These are phyloP conservation scores for Apiospora marii DNA, from an alignment of 2,329 filamentous ascomycete genomes.

Conservation along the genomic window DNA sequence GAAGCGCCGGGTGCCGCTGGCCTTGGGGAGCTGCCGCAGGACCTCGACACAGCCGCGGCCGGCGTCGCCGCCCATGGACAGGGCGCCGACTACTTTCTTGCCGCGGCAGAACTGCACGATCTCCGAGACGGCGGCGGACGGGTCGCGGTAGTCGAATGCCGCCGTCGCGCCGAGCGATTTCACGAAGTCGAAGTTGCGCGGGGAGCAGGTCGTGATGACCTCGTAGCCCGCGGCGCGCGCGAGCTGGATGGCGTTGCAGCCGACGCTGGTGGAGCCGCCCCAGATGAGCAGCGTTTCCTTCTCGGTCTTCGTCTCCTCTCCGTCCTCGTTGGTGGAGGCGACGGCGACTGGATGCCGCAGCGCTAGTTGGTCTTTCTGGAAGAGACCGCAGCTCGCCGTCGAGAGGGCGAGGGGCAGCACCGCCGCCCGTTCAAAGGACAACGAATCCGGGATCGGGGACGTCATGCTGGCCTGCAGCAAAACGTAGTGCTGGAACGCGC, in stretches of 20 bases:
- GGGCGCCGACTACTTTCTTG: slow-evolving; percentile 32
- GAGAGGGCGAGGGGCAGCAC: slow-evolving; percentile 39
- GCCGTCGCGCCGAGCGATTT: slow-evolving; percentile 49
- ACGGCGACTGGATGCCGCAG: slow-evolving; percentile 35
- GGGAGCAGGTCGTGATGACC: slow-evolving; percentile 50
- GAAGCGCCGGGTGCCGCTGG: neutral
- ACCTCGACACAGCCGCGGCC: slow-evolving; percentile 32
- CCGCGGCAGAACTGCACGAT: slow-evolving; percentile 37
- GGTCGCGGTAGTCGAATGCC: slow-evolving; percentile 52
- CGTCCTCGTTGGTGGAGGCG: slow-evolving; percentile 38
- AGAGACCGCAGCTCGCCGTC: slow-evolving; percentile 39
- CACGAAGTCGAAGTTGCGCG: slow-evolving; percentile 49
- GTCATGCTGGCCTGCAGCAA: slow-evolving; percentile 25
- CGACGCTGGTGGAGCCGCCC: slow-evolving; percentile 57
- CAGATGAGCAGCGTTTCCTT: slow-evolving; percentile 47
- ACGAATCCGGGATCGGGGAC: slow-evolving; percentile 31
- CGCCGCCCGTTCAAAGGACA: slow-evolving; percentile 33
- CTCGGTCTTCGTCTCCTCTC: slow-evolving; percentile 33
- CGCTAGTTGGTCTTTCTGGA: slow-evolving; percentile 34
- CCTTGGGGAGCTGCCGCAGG: slow-evolving; percentile 13
- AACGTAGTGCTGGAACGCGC: slow-evolving; percentile 41
- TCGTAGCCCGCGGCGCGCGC: slow-evolving; percentile 52
- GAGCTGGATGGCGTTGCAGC: slow-evolving; percentile 55
- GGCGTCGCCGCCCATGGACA: slow-evolving; percentile 32
- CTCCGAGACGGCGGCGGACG: slow-evolving; percentile 36